Percentiles rank a stretch among this genome's conserved stretches.
Conservation (phyloP, 129 eudicot genomes). For the Pulicaria dysenterica region DNA sequence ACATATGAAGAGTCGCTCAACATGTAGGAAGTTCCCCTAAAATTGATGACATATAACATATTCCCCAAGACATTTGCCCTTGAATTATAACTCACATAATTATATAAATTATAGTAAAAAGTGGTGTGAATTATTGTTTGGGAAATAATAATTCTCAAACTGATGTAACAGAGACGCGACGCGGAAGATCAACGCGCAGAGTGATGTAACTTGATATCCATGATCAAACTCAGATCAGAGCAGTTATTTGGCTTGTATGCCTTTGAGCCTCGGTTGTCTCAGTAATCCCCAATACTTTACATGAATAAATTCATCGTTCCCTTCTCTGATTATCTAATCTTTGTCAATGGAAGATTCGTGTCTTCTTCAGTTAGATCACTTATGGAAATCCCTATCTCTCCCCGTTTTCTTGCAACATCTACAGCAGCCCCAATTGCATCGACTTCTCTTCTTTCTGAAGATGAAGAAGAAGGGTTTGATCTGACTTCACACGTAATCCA, state of each 20-base stretch:
- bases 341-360: constrained; percentile 35
- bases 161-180: too few relatives aligned
- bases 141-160: too few relatives aligned
- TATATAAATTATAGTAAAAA: too few relatives aligned
- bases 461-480: constrained; percentile 32
- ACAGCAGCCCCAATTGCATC: constrained; percentile 26
- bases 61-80: too few relatives aligned
- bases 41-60: too few relatives aligned
- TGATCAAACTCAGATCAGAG: neutral
- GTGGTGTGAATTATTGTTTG: too few relatives aligned
- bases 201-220: too few relatives aligned
- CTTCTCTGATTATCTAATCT: constrained; percentile 4
- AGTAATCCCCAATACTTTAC: constrained; percentile 14
- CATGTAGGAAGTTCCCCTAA: too few relatives aligned
- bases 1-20: too few relatives aligned
- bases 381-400: constrained; percentile 4
- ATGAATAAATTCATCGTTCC: constrained; percentile 29
- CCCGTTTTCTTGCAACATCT: constrained; percentile 29
- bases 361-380: constrained; percentile 28
- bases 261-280: constrained; percentile 7
- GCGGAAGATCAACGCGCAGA: too few relatives aligned
- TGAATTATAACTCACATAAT: too few relatives aligned
- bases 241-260: constrained; percentile 15
- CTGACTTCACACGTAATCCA: constrained; percentile 42
- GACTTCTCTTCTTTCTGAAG: constrained; percentile 23